These are phyloP conservation scores for Rhodotorula toruloides DNA, from an alignment of 768 basidiomycete genomes.

Conservation along the genomic window DNA sequence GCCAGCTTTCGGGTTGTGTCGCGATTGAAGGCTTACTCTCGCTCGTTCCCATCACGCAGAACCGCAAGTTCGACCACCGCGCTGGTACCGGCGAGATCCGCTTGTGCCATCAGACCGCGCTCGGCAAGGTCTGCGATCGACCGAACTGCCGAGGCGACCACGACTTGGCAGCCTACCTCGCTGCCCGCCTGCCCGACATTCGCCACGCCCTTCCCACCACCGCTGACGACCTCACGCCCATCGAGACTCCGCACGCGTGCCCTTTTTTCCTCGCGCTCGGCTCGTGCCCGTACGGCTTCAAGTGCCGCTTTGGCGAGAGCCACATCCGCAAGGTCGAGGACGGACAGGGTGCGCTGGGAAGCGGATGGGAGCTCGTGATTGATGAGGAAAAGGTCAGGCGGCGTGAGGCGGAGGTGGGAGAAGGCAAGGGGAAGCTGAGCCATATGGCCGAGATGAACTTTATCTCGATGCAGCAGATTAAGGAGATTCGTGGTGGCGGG, in stretches of 20 bases:
- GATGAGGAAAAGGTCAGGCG: conserved; percentile 60
- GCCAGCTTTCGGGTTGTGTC: too few species aligned
- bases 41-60: background rate
- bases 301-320: conserved; percentile 81
- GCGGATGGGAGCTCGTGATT: conserved; percentile 50
- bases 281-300: conserved; percentile 75
- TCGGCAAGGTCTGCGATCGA: conserved; percentile 56
- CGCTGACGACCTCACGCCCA: conserved; percentile 55
- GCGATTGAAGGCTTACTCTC: conserved; percentile 55
- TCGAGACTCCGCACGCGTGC: conserved; percentile 55
- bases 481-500: conserved; percentile 20
- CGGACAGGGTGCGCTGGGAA: conserved; percentile 45
- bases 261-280: conserved; percentile 66
- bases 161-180: conserved; percentile 68
- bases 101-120: conserved; percentile 74
- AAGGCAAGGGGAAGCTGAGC: conserved; percentile 64
- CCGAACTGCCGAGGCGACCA: conserved; percentile 73
- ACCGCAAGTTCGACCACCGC: conserved; percentile 29
- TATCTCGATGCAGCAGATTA: conserved; percentile 20
- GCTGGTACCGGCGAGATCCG: conserved; percentile 51
- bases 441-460: conserved; percentile 45
- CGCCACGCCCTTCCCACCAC: conserved; percentile 54
- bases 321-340: conserved; percentile 58
- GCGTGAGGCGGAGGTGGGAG: conserved; percentile 53
- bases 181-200: conserved; percentile 68